A percentile compares a stretch with the other conserved stretches of the same genome.
These are phyloP conservation scores for Sophora flavescens DNA, from an alignment of 306 rosid species.

Conservation along the genomic window DNA sequence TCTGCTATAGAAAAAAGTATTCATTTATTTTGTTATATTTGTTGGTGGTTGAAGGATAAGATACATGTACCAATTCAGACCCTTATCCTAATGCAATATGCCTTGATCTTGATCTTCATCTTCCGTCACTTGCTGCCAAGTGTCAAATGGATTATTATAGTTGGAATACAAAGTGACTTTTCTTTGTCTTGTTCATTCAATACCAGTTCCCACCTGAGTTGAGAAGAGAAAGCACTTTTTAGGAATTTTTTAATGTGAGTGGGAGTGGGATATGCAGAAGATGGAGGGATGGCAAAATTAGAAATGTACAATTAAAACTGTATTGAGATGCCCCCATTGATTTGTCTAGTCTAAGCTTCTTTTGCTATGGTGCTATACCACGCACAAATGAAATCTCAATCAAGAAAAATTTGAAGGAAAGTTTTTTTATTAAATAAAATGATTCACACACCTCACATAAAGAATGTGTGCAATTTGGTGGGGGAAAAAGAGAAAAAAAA, in stretches of 20 bases:
- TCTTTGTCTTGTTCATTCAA: conserved; percentile 11
- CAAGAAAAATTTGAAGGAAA: background rate
- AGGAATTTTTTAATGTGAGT: conserved; percentile 1
- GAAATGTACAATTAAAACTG: background rate
- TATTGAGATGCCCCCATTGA: background rate
- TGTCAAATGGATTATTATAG: conserved; percentile 14
- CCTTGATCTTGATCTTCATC: background rate
- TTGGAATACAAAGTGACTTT: conserved; percentile 6
- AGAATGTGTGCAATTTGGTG: background rate
- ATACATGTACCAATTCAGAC: background rate
- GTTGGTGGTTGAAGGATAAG: background rate
- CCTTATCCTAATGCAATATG: conserved; percentile 23
- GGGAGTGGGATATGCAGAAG: background rate
- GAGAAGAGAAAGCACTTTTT: conserved; percentile 2
- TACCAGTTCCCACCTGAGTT: conserved; percentile 16
- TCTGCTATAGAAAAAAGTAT: background rate
- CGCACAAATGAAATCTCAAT: background rate
- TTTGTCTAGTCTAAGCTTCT: background rate
- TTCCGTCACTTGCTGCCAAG: conserved; percentile 4
- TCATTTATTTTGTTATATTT: background rate
- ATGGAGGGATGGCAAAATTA: background rate
- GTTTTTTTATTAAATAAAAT: background rate
- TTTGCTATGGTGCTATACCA: background rate
- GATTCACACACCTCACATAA: background rate
- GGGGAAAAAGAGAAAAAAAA: no score